Evolutionary conservation across 2,329 filamentous ascomycete species (phyloP).

Genomic region (Colletotrichum sp.): DNA sequence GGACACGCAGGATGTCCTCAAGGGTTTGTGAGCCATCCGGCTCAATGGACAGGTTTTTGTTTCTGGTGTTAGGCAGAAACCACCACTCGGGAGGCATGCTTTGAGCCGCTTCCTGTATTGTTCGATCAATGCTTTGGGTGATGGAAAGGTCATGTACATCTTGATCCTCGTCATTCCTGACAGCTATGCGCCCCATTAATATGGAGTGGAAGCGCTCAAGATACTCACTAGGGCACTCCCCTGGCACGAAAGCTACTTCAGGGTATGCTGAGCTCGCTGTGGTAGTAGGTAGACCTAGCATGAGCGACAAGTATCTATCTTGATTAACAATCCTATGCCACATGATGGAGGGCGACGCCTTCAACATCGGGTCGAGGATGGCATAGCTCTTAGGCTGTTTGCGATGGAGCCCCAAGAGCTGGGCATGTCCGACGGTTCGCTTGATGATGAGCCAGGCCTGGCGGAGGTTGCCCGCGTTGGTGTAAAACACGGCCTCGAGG

Average conservation of each 20-base stretch:
- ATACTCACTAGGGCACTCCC: not conserved
- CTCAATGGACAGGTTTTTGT: not conserved
- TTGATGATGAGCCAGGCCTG: conserved; percentile 40
- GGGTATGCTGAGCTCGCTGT: not conserved
- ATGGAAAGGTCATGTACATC: conserved; percentile 16
- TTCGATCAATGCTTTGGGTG: conserved; percentile 30
- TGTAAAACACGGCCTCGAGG: conserved; percentile 41
- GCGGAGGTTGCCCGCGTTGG: conserved; percentile 43
- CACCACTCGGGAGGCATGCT: conserved; percentile 31
- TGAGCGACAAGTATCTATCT: conserved; percentile 40
- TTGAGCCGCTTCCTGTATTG: conserved; percentile 27
- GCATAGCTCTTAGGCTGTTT: not conserved
- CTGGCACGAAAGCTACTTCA: not conserved
- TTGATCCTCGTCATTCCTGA: conserved; percentile 29
- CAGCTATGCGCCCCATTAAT: conserved; percentile 28
- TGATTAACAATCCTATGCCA: conserved; percentile 41
- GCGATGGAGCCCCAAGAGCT: conserved; percentile 45
- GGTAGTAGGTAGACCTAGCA: conserved; percentile 41
- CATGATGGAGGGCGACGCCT: conserved; percentile 23
- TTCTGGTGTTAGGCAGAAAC: conserved; percentile 20
- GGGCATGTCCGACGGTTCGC: conserved; percentile 42
- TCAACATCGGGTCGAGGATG: not conserved
- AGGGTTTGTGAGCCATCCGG: conserved; percentile 18
- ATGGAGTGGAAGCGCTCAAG: not conserved
- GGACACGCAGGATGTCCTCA: conserved; percentile 26